phyloP scores from a whole-genome alignment of 2,329 filamentous ascomycete species.

The Meredithiella fracta region DNA sequence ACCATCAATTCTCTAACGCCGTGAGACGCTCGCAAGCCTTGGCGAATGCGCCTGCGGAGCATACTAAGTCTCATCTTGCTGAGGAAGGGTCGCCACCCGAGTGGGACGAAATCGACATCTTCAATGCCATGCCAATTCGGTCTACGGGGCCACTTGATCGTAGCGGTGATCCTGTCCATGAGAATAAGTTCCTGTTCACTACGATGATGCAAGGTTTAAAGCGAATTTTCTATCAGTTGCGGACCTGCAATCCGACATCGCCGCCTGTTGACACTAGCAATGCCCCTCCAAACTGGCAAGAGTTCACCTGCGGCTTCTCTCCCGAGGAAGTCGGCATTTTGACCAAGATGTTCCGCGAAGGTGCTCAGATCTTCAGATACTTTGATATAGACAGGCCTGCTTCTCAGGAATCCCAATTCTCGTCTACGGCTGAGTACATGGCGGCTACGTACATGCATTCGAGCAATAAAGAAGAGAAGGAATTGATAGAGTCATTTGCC shows the following conservation, averaged over 20 bases:
- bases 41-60: slow-evolving; percentile 37
- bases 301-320: slow-evolving; percentile 90
- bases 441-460: slow-evolving; percentile 90
- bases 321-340: slow-evolving; percentile 95
- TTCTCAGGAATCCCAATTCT: slow-evolving; percentile 8
- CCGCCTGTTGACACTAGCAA: slow-evolving; percentile 56
- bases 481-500: slow-evolving; percentile 89
- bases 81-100: slow-evolving; percentile 68
- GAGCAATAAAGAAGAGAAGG: slow-evolving; percentile 90
- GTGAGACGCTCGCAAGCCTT: slow-evolving; percentile 63
- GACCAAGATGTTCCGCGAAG: slow-evolving; percentile 92
- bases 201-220: slow-evolving; percentile 92
- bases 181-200: slow-evolving; percentile 97
- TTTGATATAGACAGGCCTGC: slow-evolving; percentile 72
- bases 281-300: slow-evolving; percentile 79
- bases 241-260: slow-evolving; percentile 56
- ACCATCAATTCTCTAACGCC: slow-evolving; percentile 84
- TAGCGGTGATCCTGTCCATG: slow-evolving; percentile 74
- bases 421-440: slow-evolving; percentile 75
- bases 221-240: slow-evolving; percentile 76
- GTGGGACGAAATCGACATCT: slow-evolving; percentile 98
- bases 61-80: slow-evolving; percentile 69
- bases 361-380: slow-evolving; percentile 90
- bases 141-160: slow-evolving; percentile 70
- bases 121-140: slow-evolving; percentile 78